Conservation (phyloP, 2,329 filamentous ascomycete species). For the Saccharata proteae region DNA sequence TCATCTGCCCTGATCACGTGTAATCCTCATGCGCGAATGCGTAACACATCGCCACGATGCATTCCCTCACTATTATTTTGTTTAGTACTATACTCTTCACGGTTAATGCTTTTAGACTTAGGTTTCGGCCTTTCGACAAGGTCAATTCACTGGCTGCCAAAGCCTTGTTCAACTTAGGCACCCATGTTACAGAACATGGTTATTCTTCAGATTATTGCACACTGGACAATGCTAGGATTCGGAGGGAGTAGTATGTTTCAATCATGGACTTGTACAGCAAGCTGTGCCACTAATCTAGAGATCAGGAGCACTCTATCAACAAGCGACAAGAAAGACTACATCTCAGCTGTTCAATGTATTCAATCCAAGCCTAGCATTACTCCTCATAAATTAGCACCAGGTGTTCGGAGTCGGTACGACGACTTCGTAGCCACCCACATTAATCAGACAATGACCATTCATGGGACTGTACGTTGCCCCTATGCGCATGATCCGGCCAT, state of each 20-base stretch:
- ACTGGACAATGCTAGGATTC: slow-evolving; percentile 25
- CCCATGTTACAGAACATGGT: slow-evolving; percentile 15
- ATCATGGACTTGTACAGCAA: background rate
- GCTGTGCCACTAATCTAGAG: slow-evolving; percentile 4
- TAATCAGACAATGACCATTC: slow-evolving; percentile 21
- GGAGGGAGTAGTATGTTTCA: slow-evolving; percentile 33
- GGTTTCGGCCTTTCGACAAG: slow-evolving; percentile 12
- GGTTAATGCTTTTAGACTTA: too few relatives aligned
- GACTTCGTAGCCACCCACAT: slow-evolving; percentile 27
- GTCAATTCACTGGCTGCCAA: slow-evolving; percentile 23
- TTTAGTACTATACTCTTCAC: too few relatives aligned
- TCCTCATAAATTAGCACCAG: slow-evolving; percentile 16
- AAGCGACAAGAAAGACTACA: slow-evolving; percentile 22
- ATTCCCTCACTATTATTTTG: too few relatives aligned
- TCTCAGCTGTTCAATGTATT: slow-evolving; percentile 24
- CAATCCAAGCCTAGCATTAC: slow-evolving; percentile 18
- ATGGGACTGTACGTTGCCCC: slow-evolving; percentile 19
- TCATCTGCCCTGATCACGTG: too few relatives aligned
- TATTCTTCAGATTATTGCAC: slow-evolving; percentile 20
- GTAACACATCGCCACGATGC: too few relatives aligned
- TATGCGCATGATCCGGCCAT: background rate
- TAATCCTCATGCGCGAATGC: too few relatives aligned
- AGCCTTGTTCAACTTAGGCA: slow-evolving; percentile 22
- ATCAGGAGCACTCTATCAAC: slow-evolving; percentile 15
- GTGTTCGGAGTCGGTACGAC: slow-evolving; percentile 22